Evolutionary conservation across 352 stramenopile genomes (phyloP), one percentile per base, ranked within the genome.

Genomic region (Pythium utonaiense): DNA sequence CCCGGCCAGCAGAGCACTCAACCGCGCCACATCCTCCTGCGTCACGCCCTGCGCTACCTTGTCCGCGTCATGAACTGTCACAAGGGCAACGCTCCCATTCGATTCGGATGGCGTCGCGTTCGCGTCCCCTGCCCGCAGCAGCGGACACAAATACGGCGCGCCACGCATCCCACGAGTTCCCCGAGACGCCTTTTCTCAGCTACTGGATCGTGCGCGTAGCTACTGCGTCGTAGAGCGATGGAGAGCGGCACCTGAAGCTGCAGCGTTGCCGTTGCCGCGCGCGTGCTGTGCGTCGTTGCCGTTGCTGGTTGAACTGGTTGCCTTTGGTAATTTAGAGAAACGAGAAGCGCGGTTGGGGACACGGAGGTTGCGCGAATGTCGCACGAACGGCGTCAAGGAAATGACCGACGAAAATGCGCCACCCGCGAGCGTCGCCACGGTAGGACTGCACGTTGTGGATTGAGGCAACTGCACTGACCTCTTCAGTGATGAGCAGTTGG

Each of bases 71-170:
- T 14, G n/a, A 27, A 63, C 52, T 51, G 36, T 9, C 6, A 62
- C 41, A 38, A 27, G 6, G 49, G 22, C 24, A 6, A 67, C 53
- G 36, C 24, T 24, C 56, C 47, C 34, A 76, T 45, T 21, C 64
- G 52, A 57, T 75, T 63, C 41, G 75, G 6, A 25, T 17, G 34
- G 49, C 67, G 67, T 14, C 25, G 60, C 51, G 9, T 66, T 49
- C n/a, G 75, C 62, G 53, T 71, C 59, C 22, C 74, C 47, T 2
- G 40, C 28, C 6, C 25, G 44, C 31, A 70, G 80, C 28, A 91
- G 69, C 51, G 82, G 78, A 41, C 81, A 77, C 50, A 89, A 55
- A 57, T 84, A 85, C 55, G 75, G 40, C 6, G 62, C 74, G 56
- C 77, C 78, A 21, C 64, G 79, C 81, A 91, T 91, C 9, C 28